phyloP scores from a whole-genome alignment of 2,329 filamentous ascomycete species.

The Orbilia blumenaviensis region DNA sequence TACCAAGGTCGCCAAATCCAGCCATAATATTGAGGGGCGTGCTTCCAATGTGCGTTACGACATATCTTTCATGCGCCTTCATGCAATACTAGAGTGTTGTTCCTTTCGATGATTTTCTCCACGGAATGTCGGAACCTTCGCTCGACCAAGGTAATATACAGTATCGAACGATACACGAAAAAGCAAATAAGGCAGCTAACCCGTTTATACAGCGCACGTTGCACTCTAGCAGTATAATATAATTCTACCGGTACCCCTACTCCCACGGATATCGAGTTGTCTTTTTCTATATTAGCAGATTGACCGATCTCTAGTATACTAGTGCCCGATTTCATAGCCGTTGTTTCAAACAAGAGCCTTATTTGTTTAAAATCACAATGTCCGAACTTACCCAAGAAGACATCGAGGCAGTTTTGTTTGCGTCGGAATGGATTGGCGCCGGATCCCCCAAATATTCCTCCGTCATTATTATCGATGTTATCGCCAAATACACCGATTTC shows the following conservation, averaged over 20 bases:
- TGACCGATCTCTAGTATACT: no score
- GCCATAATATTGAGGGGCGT: no score
- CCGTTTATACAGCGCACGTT: no score
- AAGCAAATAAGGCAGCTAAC: neutral
- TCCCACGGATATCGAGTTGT: neutral
- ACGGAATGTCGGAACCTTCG: neutral
- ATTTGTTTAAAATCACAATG: no score
- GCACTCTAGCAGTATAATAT: no score
- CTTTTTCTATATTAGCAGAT: no score
- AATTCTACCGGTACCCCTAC: neutral
- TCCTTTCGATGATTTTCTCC: neutral
- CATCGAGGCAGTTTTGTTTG: neutral
- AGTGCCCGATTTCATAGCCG: neutral
- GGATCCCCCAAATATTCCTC: slow-evolving; percentile 3
- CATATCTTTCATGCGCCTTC: neutral
- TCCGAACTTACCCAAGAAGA: no score
- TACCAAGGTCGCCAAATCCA: no score
- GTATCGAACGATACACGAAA: neutral
- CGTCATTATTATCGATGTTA: neutral
- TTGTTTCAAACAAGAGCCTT: neutral
- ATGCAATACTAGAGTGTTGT: neutral
- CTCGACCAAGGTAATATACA: no score
- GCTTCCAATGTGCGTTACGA: no score
- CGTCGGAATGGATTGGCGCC: slow-evolving; percentile 1
- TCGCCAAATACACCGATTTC: neutral